Conservation (phyloP, 2,329 filamentous ascomycete species). For the Trichoderma sp. region DNA sequence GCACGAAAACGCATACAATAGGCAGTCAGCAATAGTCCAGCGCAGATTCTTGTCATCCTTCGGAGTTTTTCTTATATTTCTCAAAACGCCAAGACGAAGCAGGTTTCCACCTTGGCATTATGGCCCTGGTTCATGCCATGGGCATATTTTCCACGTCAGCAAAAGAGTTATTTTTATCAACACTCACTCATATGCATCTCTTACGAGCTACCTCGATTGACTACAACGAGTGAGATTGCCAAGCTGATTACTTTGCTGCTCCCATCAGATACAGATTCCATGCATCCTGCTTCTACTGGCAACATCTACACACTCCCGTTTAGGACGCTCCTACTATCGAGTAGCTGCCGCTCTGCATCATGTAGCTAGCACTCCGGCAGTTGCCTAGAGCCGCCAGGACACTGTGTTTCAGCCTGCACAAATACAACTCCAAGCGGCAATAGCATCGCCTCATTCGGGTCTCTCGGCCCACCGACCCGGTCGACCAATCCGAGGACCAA, state of each 20-base stretch:
- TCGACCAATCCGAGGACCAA: background rate
- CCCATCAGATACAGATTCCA: background rate
- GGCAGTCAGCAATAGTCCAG: background rate
- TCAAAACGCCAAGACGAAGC: background rate
- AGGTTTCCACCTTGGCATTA: background rate
- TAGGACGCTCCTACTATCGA: background rate
- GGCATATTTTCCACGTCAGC: background rate
- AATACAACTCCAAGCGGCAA: background rate
- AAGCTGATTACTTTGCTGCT: background rate
- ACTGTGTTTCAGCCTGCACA: background rate
- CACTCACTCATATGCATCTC: background rate
- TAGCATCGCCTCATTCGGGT: background rate
- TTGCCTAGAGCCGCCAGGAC: background rate
- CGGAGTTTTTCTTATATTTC: background rate
- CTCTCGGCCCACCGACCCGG: conserved; percentile 2
- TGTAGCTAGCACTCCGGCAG: background rate
- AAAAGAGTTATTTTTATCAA: background rate
- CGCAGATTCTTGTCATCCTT: background rate
- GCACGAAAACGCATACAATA: background rate
- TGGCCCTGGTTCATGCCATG: background rate
- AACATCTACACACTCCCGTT: background rate
- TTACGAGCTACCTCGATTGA: background rate
- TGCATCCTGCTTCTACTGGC: background rate
- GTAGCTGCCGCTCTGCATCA: background rate
- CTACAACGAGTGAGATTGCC: background rate